Percentiles rank a stretch among this genome's conserved stretches.
Conservation (phyloP, 2,329 filamentous ascomycete genomes). For the Pseudogymnoascus sp. region DNA sequence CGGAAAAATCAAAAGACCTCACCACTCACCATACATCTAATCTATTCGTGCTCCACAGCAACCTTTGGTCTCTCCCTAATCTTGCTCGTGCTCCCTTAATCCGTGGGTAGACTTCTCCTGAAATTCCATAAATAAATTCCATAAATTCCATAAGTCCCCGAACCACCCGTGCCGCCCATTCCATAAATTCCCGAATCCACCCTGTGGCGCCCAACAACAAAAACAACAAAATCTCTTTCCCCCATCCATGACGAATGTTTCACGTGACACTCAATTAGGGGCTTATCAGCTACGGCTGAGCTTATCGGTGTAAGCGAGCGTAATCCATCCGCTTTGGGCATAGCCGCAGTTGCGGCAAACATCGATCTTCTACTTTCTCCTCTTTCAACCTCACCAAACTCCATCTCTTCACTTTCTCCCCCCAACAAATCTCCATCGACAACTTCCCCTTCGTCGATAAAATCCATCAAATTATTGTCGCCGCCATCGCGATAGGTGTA, state of each 20-base stretch:
- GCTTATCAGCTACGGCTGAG: background rate
- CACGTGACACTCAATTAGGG: background rate
- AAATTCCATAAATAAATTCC: slow-evolving; percentile 1
- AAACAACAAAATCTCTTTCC: background rate
- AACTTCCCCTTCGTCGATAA: background rate
- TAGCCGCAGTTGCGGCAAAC: background rate
- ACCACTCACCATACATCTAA: background rate
- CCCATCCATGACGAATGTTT: background rate
- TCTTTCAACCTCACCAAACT: background rate
- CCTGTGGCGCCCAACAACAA: background rate
- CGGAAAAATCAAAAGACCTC: background rate
- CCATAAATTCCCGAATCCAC: background rate
- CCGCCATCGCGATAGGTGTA: background rate
- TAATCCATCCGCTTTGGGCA: background rate
- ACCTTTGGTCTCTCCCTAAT: background rate
- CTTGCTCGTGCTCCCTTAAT: background rate
- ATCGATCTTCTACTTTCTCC: slow-evolving; percentile 2
- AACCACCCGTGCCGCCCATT: background rate
- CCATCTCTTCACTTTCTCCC: background rate
- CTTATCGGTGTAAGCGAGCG: background rate
- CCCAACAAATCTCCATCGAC: slow-evolving; percentile 2
- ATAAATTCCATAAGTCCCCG: background rate
- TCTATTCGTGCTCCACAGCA: background rate
- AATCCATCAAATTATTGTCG: background rate
- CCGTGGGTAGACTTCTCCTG: background rate